phyloP scores from a whole-genome alignment of 495 filamentous ascomycete genomes.

The Amorphotheca resinae region DNA sequence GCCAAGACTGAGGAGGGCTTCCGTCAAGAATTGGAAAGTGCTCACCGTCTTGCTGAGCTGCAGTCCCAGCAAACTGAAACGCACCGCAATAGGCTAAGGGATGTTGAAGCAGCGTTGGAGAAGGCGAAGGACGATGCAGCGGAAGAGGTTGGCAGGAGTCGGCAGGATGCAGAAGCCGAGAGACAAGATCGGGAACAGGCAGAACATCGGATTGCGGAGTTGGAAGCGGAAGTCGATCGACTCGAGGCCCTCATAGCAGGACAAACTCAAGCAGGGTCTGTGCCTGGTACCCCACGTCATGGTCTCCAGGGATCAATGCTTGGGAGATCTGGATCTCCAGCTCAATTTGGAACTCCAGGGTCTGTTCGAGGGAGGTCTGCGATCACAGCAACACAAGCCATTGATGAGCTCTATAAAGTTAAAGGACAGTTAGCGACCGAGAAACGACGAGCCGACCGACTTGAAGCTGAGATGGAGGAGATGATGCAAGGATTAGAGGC shows the following conservation, averaged over 20 bases:
- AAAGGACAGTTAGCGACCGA: constrained; percentile 46
- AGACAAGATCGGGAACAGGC: constrained; percentile 55
- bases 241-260: constrained; percentile 37
- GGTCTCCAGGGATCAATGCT: constrained; percentile 35
- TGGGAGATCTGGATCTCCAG: constrained; percentile 27
- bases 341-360: constrained; percentile 40
- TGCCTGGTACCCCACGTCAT: constrained; percentile 45
- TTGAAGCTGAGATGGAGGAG: constrained; percentile 65
- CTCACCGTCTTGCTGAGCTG: constrained; percentile 68
- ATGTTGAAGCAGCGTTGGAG: constrained; percentile 66
- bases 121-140: constrained; percentile 69
- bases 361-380: constrained; percentile 34
- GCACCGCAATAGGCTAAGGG: constrained; percentile 65
- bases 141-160: constrained; percentile 64
- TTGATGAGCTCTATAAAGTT: constrained; percentile 40
- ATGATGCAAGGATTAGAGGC: constrained; percentile 58
- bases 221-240: constrained; percentile 60
- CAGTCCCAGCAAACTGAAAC: constrained; percentile 74
- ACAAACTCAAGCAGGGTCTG: constrained; percentile 23
- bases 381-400: constrained; percentile 35
- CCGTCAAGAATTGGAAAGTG: constrained; percentile 66
- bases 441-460: constrained; percentile 54
- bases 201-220: constrained; percentile 57
- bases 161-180: constrained; percentile 72
- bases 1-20: constrained; percentile 69